These are phyloP conservation scores for Suillus hirtellus DNA, from an alignment of 768 basidiomycete genomes.

Conservation along the genomic window DNA sequence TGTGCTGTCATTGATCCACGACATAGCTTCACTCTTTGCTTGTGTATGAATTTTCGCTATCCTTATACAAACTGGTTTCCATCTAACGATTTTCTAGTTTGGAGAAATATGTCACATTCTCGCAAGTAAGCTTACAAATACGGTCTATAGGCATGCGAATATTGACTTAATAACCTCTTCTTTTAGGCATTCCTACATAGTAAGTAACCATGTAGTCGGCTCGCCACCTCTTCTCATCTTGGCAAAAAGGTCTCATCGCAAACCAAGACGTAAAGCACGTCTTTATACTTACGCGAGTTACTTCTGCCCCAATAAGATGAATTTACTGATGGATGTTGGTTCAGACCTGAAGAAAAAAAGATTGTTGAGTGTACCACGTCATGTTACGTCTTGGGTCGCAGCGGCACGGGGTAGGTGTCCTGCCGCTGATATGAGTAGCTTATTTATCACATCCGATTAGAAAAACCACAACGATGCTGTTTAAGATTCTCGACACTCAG, in stretches of 20 bases:
- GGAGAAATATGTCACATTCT: conserved; percentile 32
- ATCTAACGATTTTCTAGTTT: conserved; percentile 46
- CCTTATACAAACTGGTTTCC: conserved; percentile 9
- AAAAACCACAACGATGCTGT: conserved; percentile 77
- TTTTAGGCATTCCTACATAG: conserved; percentile 25
- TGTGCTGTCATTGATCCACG: not conserved
- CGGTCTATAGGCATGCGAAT: not conserved
- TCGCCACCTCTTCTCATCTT: not conserved
- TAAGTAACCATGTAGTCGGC: conserved; percentile 10
- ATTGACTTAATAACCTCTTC: not conserved
- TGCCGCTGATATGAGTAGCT: not conserved
- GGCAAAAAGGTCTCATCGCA: conserved; percentile 22
- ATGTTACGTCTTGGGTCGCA: conserved; percentile 68
- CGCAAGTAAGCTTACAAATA: conserved; percentile 20
- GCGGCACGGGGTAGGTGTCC: conserved; percentile 65
- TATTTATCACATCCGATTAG: conserved; percentile 31
- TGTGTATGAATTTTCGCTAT: conserved; percentile 41
- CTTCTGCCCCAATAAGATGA: not conserved
- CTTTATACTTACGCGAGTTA: conserved; percentile 23
- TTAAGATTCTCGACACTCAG: conserved; percentile 73
- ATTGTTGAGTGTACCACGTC: conserved; percentile 62
- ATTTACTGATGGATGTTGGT: not conserved
- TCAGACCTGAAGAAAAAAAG: conserved; percentile 46
- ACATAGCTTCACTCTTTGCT: conserved; percentile 56
- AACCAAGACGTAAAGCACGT: conserved; percentile 28